Percentiles rank a stretch among this genome's conserved stretches.
Conservation (phyloP, 345 rosid genomes). For the Gynandropsis gynandra region DNA sequence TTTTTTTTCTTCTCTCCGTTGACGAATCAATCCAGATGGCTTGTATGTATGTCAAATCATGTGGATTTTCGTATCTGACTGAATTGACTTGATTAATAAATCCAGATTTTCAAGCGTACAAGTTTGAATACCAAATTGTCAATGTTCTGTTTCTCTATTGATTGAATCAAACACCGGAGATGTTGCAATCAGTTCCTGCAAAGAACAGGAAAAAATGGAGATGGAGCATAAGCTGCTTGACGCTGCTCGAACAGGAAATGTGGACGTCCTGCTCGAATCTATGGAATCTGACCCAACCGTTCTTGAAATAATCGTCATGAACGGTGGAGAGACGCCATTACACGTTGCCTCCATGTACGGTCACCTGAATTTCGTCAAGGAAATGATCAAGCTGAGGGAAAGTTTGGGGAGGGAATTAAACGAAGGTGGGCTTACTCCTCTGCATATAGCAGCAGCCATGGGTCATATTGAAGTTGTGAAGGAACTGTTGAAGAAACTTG, state of each 20-base stretch:
- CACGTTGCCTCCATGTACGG: constrained; percentile 30
- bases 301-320: constrained; percentile 4
- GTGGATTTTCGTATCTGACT: no score
- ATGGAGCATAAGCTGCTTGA: no score
- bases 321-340: constrained; percentile 27
- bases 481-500: constrained; percentile 26
- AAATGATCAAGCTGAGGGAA: constrained; percentile 21
- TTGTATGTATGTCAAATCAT: no score
- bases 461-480: constrained; percentile 24
- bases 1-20: no score
- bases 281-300: constrained; percentile 14
- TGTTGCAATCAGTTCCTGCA: no score
- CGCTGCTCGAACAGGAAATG: constrained; percentile 24
- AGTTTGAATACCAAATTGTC: no score
- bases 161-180: no score
- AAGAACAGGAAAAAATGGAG: no score
- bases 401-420: constrained; percentile 24
- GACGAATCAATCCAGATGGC: no score
- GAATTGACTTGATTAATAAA: no score
- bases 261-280: constrained; percentile 19
- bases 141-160: no score
- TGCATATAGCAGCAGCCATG: constrained; percentile 28
- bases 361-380: constrained; percentile 24
- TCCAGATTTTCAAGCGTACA: no score
- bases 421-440: constrained; percentile 25